phyloP scores from a whole-genome alignment of 2,329 filamentous ascomycete genomes.

The Zelopaecilomyces penicillatus region DNA sequence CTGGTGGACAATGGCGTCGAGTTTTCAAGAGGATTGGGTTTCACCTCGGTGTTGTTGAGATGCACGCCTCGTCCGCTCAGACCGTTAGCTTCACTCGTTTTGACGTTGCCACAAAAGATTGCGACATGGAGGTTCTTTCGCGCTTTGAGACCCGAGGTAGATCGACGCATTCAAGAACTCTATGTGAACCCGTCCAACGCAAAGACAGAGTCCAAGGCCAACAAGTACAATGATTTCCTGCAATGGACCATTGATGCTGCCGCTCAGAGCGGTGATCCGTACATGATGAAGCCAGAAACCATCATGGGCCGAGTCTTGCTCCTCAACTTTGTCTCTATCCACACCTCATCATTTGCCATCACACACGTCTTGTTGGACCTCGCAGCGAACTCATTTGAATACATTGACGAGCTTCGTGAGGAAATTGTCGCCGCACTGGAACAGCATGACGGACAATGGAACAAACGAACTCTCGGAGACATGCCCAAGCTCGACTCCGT shows the following conservation, averaged over 20 bases:
- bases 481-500: conserved; percentile 41
- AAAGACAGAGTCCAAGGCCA: neutral
- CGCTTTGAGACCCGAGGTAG: neutral
- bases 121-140: neutral
- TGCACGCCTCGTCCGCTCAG: neutral
- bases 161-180: neutral
- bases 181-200: neutral
- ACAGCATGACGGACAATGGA: conserved; percentile 30
- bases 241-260: neutral
- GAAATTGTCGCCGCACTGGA: conserved; percentile 23
- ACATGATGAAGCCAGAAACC: neutral
- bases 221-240: neutral
- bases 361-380: conserved; percentile 39
- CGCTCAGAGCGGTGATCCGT: neutral
- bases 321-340: conserved; percentile 50
- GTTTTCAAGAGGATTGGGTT: neutral
- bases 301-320: conserved; percentile 30
- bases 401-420: conserved; percentile 30
- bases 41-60: neutral
- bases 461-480: conserved; percentile 33
- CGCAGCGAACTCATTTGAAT: conserved; percentile 27
- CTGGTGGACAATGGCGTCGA: neutral
- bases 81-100: neutral
- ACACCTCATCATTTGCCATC: conserved; percentile 46
- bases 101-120: neutral